Conservation (phyloP, 345 rosid genomes). For the Euphorbia pulcherrima region DNA sequence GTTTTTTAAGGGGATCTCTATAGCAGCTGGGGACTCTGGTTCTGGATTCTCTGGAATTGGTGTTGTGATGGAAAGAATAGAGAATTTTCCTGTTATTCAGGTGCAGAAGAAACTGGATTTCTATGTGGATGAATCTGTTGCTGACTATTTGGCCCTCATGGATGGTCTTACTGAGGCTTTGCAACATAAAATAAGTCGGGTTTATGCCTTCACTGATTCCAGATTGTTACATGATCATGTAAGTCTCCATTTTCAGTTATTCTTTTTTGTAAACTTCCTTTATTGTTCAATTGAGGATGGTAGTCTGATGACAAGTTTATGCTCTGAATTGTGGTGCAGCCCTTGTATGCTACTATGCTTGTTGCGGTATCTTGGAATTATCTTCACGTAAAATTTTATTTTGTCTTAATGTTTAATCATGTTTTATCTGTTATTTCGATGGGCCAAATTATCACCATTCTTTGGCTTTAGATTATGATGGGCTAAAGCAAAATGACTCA, state of each 20-base stretch:
- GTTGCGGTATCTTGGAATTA: background rate
- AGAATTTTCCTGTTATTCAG: conserved; percentile 48
- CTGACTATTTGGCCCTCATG: conserved; percentile 76
- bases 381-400: background rate
- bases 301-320: background rate
- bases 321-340: background rate
- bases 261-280: background rate
- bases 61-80: conserved; percentile 71
- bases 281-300: background rate
- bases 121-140: conserved; percentile 74
- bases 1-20: conserved; percentile 78
- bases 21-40: conserved; percentile 50
- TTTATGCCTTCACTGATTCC: conserved; percentile 79
- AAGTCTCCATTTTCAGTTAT: conserved; percentile 4
- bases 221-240: conserved; percentile 67
- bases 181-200: conserved; percentile 48
- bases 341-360: background rate
- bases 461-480: no score
- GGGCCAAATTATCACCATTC: background rate
- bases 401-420: background rate
- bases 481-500: no score
- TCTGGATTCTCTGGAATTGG: conserved; percentile 81
- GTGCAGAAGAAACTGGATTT: conserved; percentile 91
- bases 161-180: conserved; percentile 76
- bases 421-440: background rate